phyloP scores from a whole-genome alignment of 2,329 filamentous ascomycete species.

The Neospermospora avenae region DNA sequence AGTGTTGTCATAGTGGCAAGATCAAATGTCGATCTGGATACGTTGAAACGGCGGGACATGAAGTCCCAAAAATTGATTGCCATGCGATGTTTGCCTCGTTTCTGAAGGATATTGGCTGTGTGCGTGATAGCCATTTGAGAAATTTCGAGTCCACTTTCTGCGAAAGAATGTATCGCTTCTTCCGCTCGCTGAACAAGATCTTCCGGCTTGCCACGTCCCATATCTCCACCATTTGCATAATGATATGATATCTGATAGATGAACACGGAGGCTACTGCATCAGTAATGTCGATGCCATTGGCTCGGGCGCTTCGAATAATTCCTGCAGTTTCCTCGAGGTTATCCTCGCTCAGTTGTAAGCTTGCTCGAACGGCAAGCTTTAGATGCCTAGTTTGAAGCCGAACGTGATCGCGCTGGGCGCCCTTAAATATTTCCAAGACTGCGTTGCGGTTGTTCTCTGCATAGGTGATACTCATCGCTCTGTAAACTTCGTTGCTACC shows the following conservation, averaged over 20 bases:
- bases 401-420: conserved; percentile 19
- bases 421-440: conserved; percentile 29
- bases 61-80: conserved; percentile 32
- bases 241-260: conserved; percentile 25
- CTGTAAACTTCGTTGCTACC: conserved; percentile 14
- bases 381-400: conserved; percentile 20
- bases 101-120: conserved; percentile 27
- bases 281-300: conserved; percentile 19
- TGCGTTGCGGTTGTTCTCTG: conserved; percentile 15
- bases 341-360: conserved; percentile 16
- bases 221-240: background rate
- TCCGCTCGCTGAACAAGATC: conserved; percentile 10
- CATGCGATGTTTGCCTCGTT: conserved; percentile 13
- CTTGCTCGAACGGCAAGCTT: conserved; percentile 29
- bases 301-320: conserved; percentile 26
- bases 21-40: conserved; percentile 16
- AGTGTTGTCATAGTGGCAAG: conserved; percentile 30
- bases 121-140: conserved; percentile 28
- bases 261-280: conserved; percentile 25
- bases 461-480: conserved; percentile 24
- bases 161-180: conserved; percentile 20
- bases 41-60: conserved; percentile 20
- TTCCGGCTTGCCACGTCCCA: background rate
- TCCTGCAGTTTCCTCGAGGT: conserved; percentile 14
- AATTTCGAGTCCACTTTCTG: conserved; percentile 23